Evolutionary conservation across 148 eudicot genomes (phyloP), one percentile per base, ranked within the genome.

Genomic region (Polygonum maritimum): DNA sequence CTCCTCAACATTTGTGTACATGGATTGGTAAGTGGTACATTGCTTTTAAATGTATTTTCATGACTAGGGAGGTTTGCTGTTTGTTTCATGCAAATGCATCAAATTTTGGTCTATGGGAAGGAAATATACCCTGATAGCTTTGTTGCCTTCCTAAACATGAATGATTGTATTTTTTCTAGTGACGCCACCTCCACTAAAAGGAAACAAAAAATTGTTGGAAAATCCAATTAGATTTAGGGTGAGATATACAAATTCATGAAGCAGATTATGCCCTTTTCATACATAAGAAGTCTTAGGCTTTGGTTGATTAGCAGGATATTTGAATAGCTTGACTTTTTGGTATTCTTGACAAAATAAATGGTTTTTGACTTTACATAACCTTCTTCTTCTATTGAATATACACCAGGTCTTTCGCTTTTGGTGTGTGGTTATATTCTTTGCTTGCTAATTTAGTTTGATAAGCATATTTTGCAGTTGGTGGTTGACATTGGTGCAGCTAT

Each of bases 1-100:
- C 81, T 94, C 98, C n/a, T 91, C 97, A 54, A 91, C 97, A 71
- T 94, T 94, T 85, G 84, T 89, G 45, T 87, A 93, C 89, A 91
- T 94, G 97, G 98, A 94, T 87, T 80, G 93, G 97, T 91, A 82
- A 83, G 86, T 19, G 44, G 40, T 35, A 55, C 36, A 74, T 76
- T 18, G 22, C 19, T 15, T 52, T 63, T 73, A n/a, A n/a, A n/a
- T n/a, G n/a, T n/a, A n/a, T n/a, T n/a, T n/a, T n/a, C n/a, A n/a
- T n/a, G n/a, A n/a, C 36, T 60, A 26, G 38, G 14, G 5, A 67
- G 45, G 21, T 36, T 60, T 16, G 36, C 31, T 35, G 71, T 67
- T 38, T 35, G 14, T 31, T 67, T 67, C 45, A 36, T 36, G 44
- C 36, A 31, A 36, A 4, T 57, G 13, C 21, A 35, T 35, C 19